Percentiles rank a stretch among this genome's conserved stretches.
phyloP scores from a whole-genome alignment of 1,284 basidiomycete species.

The Ceratobasidium sp. region DNA sequence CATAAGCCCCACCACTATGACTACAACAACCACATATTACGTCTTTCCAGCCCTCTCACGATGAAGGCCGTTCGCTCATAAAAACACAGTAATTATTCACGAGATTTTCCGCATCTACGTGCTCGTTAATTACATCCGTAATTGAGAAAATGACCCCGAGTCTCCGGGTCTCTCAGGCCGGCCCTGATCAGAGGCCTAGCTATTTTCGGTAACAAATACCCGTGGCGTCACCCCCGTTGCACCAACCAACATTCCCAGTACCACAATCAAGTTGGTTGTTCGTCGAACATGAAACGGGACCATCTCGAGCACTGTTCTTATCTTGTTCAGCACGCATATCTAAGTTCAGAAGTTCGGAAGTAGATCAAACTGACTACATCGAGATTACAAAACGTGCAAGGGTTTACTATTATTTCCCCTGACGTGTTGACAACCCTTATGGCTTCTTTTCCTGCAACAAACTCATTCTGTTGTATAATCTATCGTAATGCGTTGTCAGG shows the following conservation, averaged over 20 bases:
- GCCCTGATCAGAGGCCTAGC: constrained; percentile 9
- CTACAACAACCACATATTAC: background rate
- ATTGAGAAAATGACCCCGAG: constrained; percentile 28
- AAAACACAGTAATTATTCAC: background rate
- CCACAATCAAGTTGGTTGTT: background rate
- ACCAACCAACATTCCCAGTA: background rate
- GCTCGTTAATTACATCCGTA: constrained; percentile 28
- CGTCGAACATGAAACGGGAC: no score
- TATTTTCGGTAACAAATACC: background rate
- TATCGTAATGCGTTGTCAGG: no score
- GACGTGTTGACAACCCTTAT: background rate
- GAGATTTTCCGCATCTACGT: background rate
- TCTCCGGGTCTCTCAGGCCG: background rate
- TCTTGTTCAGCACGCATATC: background rate
- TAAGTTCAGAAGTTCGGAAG: background rate
- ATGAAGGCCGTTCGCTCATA: background rate
- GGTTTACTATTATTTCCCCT: no score
- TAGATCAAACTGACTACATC: background rate
- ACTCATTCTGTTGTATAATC: no score
- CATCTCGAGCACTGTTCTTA: background rate
- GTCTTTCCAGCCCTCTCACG: background rate
- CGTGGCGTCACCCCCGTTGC: background rate
- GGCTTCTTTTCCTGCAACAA: background rate
- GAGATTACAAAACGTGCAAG: background rate
- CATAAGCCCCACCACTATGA: background rate